Evolutionary conservation across 345 rosid species (phyloP).

Genomic region (Garcia nutans): DNA sequence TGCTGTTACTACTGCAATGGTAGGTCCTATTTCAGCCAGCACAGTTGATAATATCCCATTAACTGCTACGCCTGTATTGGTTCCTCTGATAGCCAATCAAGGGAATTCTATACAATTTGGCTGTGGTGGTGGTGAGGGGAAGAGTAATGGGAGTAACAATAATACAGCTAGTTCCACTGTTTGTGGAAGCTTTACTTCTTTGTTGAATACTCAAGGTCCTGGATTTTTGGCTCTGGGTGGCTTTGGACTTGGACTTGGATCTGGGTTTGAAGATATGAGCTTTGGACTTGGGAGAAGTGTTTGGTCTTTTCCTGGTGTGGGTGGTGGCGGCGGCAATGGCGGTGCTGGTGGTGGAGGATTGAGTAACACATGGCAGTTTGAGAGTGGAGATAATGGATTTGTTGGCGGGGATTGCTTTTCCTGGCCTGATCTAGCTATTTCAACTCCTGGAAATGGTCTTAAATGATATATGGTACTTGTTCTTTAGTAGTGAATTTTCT

Average conservation of each 20-base stretch:
- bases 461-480: conserved; percentile 40
- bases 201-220: conserved; percentile 62
- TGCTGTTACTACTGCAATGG: conserved; percentile 12
- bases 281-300: conserved; percentile 73
- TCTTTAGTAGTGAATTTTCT: neutral
- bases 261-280: conserved; percentile 58
- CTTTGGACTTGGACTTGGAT: conserved; percentile 67
- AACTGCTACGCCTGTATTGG: conserved; percentile 51
- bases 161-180: conserved; percentile 26
- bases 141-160: conserved; percentile 28
- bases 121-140: conserved; percentile 30
- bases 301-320: conserved; percentile 63
- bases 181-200: conserved; percentile 58
- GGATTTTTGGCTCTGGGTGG: conserved; percentile 69
- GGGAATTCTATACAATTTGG: conserved; percentile 30
- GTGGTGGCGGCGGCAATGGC: conserved; percentile 26
- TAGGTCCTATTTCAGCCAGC: conserved; percentile 10
- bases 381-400: conserved; percentile 60
- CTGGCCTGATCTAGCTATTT: conserved; percentile 95
- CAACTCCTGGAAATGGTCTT: conserved; percentile 75
- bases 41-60: conserved; percentile 28
- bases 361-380: conserved; percentile 74
- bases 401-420: conserved; percentile 65
- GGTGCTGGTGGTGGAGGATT: conserved; percentile 34
- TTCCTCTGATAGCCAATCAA: conserved; percentile 41